phyloP scores from a whole-genome alignment of 169 alveolate species.

The Theileria equi region DNA sequence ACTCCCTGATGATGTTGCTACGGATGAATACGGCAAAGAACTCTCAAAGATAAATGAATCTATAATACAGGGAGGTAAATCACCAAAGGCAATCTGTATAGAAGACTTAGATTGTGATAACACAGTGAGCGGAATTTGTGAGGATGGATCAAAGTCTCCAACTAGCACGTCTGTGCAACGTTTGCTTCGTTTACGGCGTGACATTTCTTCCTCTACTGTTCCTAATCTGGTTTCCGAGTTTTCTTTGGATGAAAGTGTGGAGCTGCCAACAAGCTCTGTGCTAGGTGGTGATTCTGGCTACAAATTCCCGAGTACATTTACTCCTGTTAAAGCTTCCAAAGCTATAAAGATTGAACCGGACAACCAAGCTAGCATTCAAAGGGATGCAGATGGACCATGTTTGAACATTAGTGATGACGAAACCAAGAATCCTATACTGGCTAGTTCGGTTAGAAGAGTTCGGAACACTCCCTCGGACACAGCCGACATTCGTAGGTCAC shows the following conservation, averaged over 20 bases:
- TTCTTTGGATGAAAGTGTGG: not conserved
- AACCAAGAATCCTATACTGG: conserved; percentile 46
- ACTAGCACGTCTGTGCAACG: not conserved
- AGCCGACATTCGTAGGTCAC: conserved; percentile 29
- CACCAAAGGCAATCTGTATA: too few relatives aligned
- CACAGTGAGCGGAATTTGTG: not conserved
- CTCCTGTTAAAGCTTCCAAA: conserved; percentile 11
- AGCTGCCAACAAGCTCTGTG: not conserved
- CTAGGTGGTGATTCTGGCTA: not conserved
- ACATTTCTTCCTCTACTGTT: not conserved
- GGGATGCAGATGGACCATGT: conserved; percentile 12
- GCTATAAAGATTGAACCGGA: not conserved
- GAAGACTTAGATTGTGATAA: not conserved
- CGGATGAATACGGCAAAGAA: not conserved
- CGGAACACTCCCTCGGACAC: conserved; percentile 14
- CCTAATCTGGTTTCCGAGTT: not conserved
- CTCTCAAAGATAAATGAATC: not conserved
- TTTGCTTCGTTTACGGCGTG: not conserved
- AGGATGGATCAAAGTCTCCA: not conserved
- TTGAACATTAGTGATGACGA: conserved; percentile 47
- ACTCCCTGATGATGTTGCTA: not conserved
- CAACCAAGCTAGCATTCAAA: too few relatives aligned
- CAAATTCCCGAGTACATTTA: not conserved
- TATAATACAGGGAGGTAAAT: too few relatives aligned
- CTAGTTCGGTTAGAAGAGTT: conserved; percentile 35